phyloP scores from a whole-genome alignment of 2,329 filamentous ascomycete genomes.

The Ceratocystiopsis brevicomis region DNA sequence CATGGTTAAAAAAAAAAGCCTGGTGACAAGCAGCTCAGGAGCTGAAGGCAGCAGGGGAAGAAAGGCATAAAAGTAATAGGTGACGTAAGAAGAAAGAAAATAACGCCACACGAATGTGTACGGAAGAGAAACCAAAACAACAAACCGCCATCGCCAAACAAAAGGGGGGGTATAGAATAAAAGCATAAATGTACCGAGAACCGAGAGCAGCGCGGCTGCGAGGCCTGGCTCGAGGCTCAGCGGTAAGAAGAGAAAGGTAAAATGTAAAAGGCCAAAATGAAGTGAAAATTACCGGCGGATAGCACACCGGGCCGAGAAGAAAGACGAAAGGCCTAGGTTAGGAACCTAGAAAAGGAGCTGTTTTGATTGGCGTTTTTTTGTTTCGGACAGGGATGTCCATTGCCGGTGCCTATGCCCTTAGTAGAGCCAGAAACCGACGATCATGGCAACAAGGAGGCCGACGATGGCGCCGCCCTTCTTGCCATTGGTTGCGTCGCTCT shows the following conservation, averaged over 20 bases:
- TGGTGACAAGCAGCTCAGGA: background rate
- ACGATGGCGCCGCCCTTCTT: conserved; percentile 32
- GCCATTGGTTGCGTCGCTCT: conserved; percentile 23
- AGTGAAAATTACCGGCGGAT: background rate
- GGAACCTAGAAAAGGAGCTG: too few relatives aligned
- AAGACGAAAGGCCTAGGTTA: background rate
- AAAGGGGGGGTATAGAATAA: background rate
- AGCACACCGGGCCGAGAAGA: conserved; percentile 8
- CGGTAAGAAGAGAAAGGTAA: too few relatives aligned
- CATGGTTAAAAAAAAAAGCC: background rate
- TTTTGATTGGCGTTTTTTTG: background rate
- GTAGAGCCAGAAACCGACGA: conserved; percentile 31
- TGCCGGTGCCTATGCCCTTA: too few relatives aligned
- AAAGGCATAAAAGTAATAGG: background rate
- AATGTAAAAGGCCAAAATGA: too few relatives aligned
- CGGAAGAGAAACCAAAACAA: conserved; percentile 3
- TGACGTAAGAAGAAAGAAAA: background rate
- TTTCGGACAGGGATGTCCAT: background rate
- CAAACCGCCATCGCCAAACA: background rate
- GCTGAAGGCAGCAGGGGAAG: background rate
- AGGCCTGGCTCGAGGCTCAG: too few relatives aligned
- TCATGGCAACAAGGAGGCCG: conserved; percentile 35
- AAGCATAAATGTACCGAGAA: conserved; percentile 1
- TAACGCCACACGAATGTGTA: background rate
- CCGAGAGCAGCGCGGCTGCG: background rate